Conservation (phyloP, 768 basidiomycete species). For the Lactifluus volemus region DNA sequence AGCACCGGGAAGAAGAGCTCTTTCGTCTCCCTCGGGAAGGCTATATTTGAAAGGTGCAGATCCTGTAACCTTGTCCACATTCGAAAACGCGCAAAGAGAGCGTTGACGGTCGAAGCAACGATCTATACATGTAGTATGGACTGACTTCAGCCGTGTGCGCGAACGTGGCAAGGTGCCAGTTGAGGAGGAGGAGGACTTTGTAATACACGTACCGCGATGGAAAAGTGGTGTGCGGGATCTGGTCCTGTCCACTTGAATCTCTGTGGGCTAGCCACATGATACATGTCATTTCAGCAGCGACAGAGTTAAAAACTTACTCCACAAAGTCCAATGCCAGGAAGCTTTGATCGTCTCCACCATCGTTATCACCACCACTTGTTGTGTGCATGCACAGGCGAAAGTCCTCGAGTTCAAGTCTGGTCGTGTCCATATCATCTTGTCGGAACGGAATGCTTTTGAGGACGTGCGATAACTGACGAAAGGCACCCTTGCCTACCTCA, state of each 20-base stretch:
- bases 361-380: constrained; percentile 25
- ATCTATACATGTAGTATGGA: constrained; percentile 27
- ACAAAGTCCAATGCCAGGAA: constrained; percentile 27
- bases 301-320: constrained; percentile 27
- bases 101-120: constrained; percentile 32
- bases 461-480: constrained; percentile 10
- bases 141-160: background rate
- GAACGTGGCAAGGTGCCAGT: background rate
- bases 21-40: constrained; percentile 27
- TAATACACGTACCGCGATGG: constrained; percentile 42
- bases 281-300: background rate
- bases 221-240: constrained; percentile 53
- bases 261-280: constrained; percentile 30
- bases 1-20: constrained; percentile 30
- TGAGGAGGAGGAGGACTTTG: background rate
- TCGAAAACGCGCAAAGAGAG: constrained; percentile 34
- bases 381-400: constrained; percentile 35
- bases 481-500: constrained; percentile 15
- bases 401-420: constrained; percentile 22
- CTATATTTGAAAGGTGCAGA: constrained; percentile 41
- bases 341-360: constrained; percentile 25
- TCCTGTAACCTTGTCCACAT: constrained; percentile 38
- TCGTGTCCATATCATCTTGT: background rate
- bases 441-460: constrained; percentile 4
- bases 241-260: constrained; percentile 51